Base-by-base conservation (phyloP, 306 rosid genomes). In the Acmispon strigosus region DNA sequence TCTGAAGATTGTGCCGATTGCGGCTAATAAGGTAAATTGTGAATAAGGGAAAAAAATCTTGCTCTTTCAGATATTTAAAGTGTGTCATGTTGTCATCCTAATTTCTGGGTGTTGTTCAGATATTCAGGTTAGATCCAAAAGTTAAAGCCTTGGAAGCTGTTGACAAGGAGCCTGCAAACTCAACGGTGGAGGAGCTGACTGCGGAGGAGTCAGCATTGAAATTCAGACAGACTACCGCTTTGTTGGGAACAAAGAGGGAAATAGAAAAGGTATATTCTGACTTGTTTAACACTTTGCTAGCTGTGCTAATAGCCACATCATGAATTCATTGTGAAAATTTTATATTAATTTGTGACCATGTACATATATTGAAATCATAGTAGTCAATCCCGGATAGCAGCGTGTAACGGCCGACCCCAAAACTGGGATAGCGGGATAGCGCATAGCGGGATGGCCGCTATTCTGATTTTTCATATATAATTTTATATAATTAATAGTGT, bases 121-220 rank as follows among this genome's bases (percentile, higher is more conserved):
- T 94, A 84, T 83, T 94, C 68, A 86, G 99, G 77, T 69, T 94
- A 80, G 97, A 94, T 15, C 91, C 99, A 1, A 91, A 56, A 75
- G 82, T 94, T 65, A 78, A 80, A 68, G 91, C 87, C 10, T 1
- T 59, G 56, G 81, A 74, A 0, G 64, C 55, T 43, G 47, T 81
- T 76, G 76, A 75, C 19, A 73, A 17, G 47, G 89, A 81, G 77
- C 70, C 77, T n/a, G 86, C 70, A 16, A 77, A 2, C 62, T 15
- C 74, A 0, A 84, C 37, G 0, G 18, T 54, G 66, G 87, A 66
- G 70, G 89, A 87, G 78, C 61, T 78, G 53, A 76, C 85, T 45
- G n/a, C 1, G 15, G 24, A 70, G 65, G 20, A 74, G 74, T 86
- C 37, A 76, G 48, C 14, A 4, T 83, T 29, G 1, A 86, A 47